Conservation (phyloP, 2,329 filamentous ascomycete species). For the Neopestalotiopsis rosae region DNA sequence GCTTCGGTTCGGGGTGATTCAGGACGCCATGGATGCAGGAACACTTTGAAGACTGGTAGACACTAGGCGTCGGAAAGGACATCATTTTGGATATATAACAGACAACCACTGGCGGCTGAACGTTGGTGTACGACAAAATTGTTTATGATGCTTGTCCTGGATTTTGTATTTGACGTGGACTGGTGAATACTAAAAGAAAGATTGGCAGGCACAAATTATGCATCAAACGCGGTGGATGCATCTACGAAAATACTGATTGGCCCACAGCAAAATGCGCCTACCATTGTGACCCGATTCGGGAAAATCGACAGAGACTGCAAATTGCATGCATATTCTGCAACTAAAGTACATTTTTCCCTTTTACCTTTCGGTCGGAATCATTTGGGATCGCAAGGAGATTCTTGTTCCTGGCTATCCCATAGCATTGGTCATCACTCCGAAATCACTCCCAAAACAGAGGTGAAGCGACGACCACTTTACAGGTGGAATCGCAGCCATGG, state of each 20-base stretch:
- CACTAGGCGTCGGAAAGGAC: conserved; percentile 46
- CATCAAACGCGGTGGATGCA: conserved; percentile 6
- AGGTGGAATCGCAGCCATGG: conserved; percentile 47
- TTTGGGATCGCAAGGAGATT: no score
- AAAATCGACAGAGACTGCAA: not conserved
- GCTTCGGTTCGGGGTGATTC: conserved; percentile 71
- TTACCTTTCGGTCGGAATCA: not conserved
- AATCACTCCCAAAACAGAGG: not conserved
- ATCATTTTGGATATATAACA: conserved; percentile 45
- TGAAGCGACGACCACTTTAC: not conserved
- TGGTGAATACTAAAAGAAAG: conserved; percentile 1
- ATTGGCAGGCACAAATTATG: not conserved
- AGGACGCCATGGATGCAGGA: conserved; percentile 74
- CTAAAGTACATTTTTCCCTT: not conserved
- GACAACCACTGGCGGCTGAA: not conserved
- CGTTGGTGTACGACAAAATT: not conserved
- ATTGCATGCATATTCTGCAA: not conserved
- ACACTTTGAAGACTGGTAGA: conserved; percentile 70
- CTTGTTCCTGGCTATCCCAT: not conserved
- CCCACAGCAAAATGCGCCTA: conserved; percentile 7
- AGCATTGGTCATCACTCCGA: not conserved
- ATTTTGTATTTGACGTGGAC: not conserved
- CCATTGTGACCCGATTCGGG: conserved; percentile 1
- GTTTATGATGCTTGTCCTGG: not conserved
- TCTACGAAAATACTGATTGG: conserved; percentile 10